These are phyloP conservation scores for Aristolochia fimbriata DNA, from an alignment of 164 flowering plant species.

Conservation along the genomic window DNA sequence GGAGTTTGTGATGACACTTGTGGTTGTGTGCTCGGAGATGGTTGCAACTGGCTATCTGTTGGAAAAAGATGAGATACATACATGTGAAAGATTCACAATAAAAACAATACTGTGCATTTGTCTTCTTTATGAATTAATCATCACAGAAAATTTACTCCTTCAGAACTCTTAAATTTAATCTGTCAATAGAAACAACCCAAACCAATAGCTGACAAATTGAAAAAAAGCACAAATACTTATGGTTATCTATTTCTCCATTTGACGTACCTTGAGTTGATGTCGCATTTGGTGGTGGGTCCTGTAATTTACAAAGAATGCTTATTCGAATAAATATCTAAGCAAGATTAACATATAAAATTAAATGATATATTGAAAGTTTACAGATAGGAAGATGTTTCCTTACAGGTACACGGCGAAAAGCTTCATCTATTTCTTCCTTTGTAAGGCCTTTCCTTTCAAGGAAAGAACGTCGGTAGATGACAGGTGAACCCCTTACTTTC, in stretches of 20 bases:
- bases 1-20: conserved; percentile 44
- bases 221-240: not conserved
- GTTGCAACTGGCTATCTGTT: conserved; percentile 42
- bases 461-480: conserved; percentile 80
- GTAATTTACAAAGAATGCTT: conserved; percentile 7
- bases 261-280: conserved; percentile 49
- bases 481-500: conserved; percentile 86
- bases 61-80: conserved; percentile 2
- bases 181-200: too few species aligned
- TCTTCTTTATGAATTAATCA: not conserved
- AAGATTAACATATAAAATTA: not conserved
- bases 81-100: conserved; percentile 1
- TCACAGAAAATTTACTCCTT: not conserved
- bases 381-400: conserved; percentile 8
- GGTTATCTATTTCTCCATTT: not conserved
- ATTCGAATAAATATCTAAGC: not conserved
- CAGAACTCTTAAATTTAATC: not conserved
- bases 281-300: conserved; percentile 66
- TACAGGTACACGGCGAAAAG: conserved; percentile 95
- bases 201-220: too few species aligned
- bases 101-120: too few species aligned
- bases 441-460: conserved; percentile 97
- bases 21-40: conserved; percentile 36
- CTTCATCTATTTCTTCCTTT: conserved; percentile 96
- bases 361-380: not conserved